These are phyloP conservation scores for Termitomyces sp. DNA, from an alignment of 768 basidiomycete genomes.

Conservation along the genomic window DNA sequence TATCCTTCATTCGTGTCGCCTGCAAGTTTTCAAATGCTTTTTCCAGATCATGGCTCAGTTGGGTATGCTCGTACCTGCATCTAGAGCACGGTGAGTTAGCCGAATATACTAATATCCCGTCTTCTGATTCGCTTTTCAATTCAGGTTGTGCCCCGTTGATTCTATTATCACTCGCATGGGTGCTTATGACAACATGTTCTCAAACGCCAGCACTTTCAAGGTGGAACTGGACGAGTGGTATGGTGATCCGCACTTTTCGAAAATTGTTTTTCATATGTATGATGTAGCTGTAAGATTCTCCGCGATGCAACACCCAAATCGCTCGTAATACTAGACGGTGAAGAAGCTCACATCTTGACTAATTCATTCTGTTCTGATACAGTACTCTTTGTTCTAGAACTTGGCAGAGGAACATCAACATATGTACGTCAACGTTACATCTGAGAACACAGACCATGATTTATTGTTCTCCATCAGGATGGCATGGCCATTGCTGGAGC, in stretches of 20 bases:
- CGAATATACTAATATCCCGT: not conserved
- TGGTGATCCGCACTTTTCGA: not conserved
- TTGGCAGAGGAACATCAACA: conserved; percentile 94
- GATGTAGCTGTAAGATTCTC: conserved; percentile 80
- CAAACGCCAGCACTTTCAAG: conserved; percentile 93
- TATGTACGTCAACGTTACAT: conserved; percentile 45
- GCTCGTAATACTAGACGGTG: conserved; percentile 92
- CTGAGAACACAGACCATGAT: not conserved
- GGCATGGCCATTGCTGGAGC: conserved; percentile 99
- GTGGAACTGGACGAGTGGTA: conserved; percentile 98
- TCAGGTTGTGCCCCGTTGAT: conserved; percentile 84
- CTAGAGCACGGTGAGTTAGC: conserved; percentile 61
- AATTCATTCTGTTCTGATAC: conserved; percentile 9
- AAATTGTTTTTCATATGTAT: not conserved
- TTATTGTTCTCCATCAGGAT: conserved; percentile 49
- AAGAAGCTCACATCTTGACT: not conserved
- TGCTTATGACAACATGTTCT: conserved; percentile 97
- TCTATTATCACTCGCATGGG: conserved; percentile 96
- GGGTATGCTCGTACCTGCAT: conserved; percentile 93
- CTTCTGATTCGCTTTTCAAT: conserved; percentile 30
- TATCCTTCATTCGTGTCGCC: conserved; percentile 1
- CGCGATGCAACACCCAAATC: conserved; percentile 93
- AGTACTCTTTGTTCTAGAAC: conserved; percentile 46
- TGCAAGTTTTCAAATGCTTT: not conserved
- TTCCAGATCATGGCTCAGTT: conserved; percentile 86